Percentiles rank a stretch among this genome's conserved stretches.
These are phyloP conservation scores for Pestalotiopsis sp. DNA, from an alignment of 2,329 filamentous ascomycete species.

Conservation along the genomic window DNA sequence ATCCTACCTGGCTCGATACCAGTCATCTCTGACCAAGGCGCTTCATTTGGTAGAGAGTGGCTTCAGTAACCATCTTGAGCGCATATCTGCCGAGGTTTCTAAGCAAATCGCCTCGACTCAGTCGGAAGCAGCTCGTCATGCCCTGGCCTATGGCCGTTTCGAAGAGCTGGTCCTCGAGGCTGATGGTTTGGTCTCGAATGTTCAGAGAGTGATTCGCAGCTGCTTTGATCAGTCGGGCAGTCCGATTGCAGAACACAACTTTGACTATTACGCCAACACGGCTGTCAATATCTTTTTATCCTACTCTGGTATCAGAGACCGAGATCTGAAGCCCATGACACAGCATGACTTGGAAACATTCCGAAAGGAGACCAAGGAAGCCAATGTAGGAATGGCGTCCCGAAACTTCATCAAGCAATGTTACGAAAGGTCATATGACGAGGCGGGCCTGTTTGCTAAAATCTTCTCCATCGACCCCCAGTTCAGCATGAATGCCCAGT, in stretches of 20 bases:
- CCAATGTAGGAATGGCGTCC: slow-evolving; percentile 55
- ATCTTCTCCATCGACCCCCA: slow-evolving; percentile 60
- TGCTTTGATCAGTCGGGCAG: slow-evolving; percentile 57
- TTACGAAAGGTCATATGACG: slow-evolving; percentile 60
- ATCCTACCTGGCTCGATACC: slow-evolving; percentile 85
- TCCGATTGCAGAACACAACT: slow-evolving; percentile 44
- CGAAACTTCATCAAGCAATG: slow-evolving; percentile 63
- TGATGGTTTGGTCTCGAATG: slow-evolving; percentile 58
- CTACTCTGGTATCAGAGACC: slow-evolving; percentile 55
- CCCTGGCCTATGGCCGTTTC: slow-evolving; percentile 62
- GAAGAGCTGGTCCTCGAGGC: slow-evolving; percentile 61
- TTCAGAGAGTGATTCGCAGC: slow-evolving; percentile 53
- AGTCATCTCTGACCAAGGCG: slow-evolving; percentile 73
- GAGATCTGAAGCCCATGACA: slow-evolving; percentile 53
- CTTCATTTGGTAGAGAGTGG: slow-evolving; percentile 64
- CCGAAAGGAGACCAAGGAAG: slow-evolving; percentile 51
- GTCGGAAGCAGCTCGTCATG: slow-evolving; percentile 62
- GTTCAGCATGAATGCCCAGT: slow-evolving; percentile 51
- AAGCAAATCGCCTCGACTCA: slow-evolving; percentile 57
- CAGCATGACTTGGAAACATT: slow-evolving; percentile 59
- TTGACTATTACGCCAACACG: slow-evolving; percentile 57
- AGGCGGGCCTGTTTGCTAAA: slow-evolving; percentile 54
- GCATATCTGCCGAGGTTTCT: slow-evolving; percentile 56
- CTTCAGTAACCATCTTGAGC: slow-evolving; percentile 55
- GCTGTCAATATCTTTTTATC: slow-evolving; percentile 57